Percentiles rank a stretch among this genome's conserved stretches.
These are phyloP conservation scores for Danielia oregonensis DNA, from an alignment of 805 yeast species.

Conservation along the genomic window DNA sequence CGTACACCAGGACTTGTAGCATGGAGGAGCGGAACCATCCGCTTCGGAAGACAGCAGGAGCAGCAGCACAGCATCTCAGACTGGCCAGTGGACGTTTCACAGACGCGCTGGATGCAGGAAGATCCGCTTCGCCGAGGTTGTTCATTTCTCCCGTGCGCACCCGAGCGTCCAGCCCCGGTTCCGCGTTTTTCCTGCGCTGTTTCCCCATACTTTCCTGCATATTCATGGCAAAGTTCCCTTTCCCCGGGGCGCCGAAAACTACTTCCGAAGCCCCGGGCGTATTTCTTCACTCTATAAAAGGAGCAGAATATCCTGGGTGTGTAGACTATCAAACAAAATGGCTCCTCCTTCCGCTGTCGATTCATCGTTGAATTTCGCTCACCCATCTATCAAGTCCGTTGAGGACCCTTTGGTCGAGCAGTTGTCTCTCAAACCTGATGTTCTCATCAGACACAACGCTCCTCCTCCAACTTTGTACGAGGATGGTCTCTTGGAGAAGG, in stretches of 20 bases:
- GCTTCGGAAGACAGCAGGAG: too few relatives aligned
- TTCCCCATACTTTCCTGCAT: neutral
- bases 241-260: slow-evolving; percentile 12
- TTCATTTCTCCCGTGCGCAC: neutral
- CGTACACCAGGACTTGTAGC: too few relatives aligned
- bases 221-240: slow-evolving; percentile 10
- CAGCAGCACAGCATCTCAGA: too few relatives aligned
- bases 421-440: slow-evolving; percentile 53
- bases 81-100: too few relatives aligned
- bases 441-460: slow-evolving; percentile 80
- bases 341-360: slow-evolving; percentile 45
- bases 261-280: slow-evolving; percentile 4
- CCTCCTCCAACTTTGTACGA: slow-evolving; percentile 91
- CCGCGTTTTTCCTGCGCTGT: slow-evolving; percentile 2
- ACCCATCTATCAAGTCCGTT: slow-evolving; percentile 34
- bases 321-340: too few relatives aligned
- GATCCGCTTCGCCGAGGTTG: neutral
- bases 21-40: too few relatives aligned
- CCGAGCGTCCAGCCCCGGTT: slow-evolving; percentile 1
- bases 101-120: neutral
- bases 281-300: slow-evolving; percentile 1
- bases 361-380: slow-evolving; percentile 39
- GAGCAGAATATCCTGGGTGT: too few relatives aligned
- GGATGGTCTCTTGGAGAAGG: slow-evolving; percentile 86
- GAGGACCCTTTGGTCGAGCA: slow-evolving; percentile 41